These are phyloP conservation scores for Quercus phellos DNA, from an alignment of 331 rosid species.

Conservation along the genomic window DNA sequence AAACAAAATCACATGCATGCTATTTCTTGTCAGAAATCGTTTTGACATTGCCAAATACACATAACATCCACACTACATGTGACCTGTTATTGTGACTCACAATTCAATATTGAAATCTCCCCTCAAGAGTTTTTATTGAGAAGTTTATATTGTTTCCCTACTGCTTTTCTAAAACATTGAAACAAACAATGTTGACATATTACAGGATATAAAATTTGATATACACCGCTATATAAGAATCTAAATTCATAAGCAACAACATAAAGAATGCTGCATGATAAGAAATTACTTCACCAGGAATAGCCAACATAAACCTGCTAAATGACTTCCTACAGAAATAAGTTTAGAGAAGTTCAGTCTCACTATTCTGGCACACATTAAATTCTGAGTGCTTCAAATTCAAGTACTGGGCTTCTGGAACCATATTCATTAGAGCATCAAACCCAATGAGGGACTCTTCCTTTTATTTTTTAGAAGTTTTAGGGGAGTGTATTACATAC, in stretches of 20 bases:
- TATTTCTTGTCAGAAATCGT: neutral
- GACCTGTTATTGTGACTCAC: neutral
- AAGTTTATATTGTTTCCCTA: neutral
- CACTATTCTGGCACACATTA: too few relatives aligned
- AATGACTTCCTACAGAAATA: neutral
- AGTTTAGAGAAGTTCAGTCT: too few relatives aligned
- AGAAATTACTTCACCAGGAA: neutral
- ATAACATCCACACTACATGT: neutral
- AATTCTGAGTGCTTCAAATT: too few relatives aligned
- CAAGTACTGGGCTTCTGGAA: too few relatives aligned
- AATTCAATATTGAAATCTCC: neutral
- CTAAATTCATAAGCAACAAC: neutral
- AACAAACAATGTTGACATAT: neutral
- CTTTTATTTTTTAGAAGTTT: too few relatives aligned
- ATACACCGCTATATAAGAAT: neutral
- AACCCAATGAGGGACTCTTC: too few relatives aligned
- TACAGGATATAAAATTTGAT: neutral
- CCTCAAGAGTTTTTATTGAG: neutral
- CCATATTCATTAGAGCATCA: too few relatives aligned
- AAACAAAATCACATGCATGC: neutral
- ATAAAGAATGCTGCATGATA: neutral
- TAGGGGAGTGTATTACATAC: too few relatives aligned
- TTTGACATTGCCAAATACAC: neutral
- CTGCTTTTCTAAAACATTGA: neutral
- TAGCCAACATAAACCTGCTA: neutral